Base-by-base conservation (phyloP, 2,329 filamentous ascomycete species). In the Mariannaea elegans region DNA sequence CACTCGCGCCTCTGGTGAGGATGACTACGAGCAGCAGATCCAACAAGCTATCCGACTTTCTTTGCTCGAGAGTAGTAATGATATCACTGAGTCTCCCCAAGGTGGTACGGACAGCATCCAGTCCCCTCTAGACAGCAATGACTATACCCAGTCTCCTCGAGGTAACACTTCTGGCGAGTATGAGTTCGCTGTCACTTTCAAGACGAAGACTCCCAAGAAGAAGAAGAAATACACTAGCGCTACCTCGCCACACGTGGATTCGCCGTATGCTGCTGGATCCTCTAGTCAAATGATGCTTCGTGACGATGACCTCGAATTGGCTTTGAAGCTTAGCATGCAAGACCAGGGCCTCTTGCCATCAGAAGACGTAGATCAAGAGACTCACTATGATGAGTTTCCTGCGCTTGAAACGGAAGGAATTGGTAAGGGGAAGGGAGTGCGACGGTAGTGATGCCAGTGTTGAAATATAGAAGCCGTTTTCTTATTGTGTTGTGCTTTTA, bases 41-140 rank as follows among this genome's bases (percentile, higher is more conserved):
- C 86, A 89, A 73, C 81, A 85, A 52, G 87, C 87, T 1, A 86
- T 90, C 36, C 83, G 86, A 0, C 76, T 89, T 9, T 88, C 85
- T 2, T 75, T 89, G 7, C 76, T 88, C 50, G 86, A 89, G 64
- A 80, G 81, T 6, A 79, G 81, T 34, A 81, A 84, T 52, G 82
- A 83, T 24, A 67, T 71, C 23, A 23, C 13, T 9, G 27, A 46
- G 13, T 44, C 41, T 31, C 44, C 27, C 24, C 44, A 21, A 32
- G 24, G 16, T 41, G 14, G 8, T 41, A 80, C 83, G 51, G 51
- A 55, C 13, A 46, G 18, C 2, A 80, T 77, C 2, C 75, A 79
- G 39, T 82, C 81, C 4, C 80, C 83, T 0, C 75, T 70, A 8
- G 81, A 74, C 19, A 76, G 77, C 61, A 81, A 31, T 23, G 56